phyloP scores from a whole-genome alignment of 2,329 filamentous ascomycete species.

The Calonectria pseudoturangicola region DNA sequence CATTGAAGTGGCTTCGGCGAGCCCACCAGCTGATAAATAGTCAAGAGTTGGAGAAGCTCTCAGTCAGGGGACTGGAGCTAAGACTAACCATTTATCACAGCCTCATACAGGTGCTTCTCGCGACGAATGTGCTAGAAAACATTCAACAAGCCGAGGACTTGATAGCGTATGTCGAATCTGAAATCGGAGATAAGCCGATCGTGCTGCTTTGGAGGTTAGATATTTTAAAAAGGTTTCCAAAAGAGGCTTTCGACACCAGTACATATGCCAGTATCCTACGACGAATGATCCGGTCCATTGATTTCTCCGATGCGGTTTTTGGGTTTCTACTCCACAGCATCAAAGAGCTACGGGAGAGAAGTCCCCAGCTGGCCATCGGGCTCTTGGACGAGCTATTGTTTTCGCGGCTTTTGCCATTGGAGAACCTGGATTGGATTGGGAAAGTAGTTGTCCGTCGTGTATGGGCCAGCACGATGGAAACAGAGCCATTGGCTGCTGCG shows the following conservation, averaged over 20 bases:
- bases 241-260: conserved; percentile 68
- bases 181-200: conserved; percentile 78
- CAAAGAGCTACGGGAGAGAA: conserved; percentile 76
- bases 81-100: conserved; percentile 80
- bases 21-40: conserved; percentile 75
- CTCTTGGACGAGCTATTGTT: conserved; percentile 79
- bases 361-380: conserved; percentile 66
- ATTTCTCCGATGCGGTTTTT: conserved; percentile 78
- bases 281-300: conserved; percentile 76
- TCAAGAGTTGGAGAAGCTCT: conserved; percentile 73
- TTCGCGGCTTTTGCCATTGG: conserved; percentile 70
- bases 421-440: conserved; percentile 78
- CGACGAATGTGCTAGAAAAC: conserved; percentile 64
- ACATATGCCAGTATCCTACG: conserved; percentile 73
- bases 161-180: conserved; percentile 76
- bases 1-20: conserved; percentile 84
- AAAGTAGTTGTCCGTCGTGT: conserved; percentile 80
- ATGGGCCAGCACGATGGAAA: conserved; percentile 75
- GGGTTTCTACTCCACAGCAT: conserved; percentile 81
- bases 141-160: conserved; percentile 73
- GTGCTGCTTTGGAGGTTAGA: conserved; percentile 82
- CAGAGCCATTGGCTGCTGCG: conserved; percentile 54
- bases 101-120: conserved; percentile 74
- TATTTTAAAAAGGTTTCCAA: conserved; percentile 71
- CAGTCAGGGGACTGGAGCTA: conserved; percentile 77